Evolutionary conservation across 1,139 yeast species (phyloP).

Genomic region (Scheffersomyces parashehatae): DNA sequence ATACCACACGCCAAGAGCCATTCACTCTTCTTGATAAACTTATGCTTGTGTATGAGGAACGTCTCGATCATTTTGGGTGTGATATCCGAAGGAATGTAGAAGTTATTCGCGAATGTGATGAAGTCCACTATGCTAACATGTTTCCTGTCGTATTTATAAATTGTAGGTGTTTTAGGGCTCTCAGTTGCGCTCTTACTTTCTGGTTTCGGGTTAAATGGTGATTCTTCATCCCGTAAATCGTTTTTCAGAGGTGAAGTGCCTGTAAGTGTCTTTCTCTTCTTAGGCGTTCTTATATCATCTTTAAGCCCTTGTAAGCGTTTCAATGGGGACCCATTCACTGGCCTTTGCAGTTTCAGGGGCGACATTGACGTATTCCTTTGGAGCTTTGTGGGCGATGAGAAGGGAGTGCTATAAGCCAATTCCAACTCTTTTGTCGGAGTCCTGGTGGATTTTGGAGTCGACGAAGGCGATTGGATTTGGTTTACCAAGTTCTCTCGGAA

Average conservation of each 20-base stretch:
- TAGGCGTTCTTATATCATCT: slow-evolving; percentile 10
- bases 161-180: slow-evolving; percentile 13
- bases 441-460: slow-evolving; percentile 27
- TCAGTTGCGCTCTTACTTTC: slow-evolving; percentile 10
- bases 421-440: slow-evolving; percentile 1
- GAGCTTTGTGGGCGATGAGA: slow-evolving; percentile 5
- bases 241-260: neutral
- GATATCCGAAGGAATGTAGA: slow-evolving; percentile 56
- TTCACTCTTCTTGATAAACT: slow-evolving; percentile 53
- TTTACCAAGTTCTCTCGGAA: slow-evolving; percentile 39
- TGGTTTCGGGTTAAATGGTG: slow-evolving; percentile 34
- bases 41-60: slow-evolving; percentile 50
- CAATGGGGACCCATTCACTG: slow-evolving; percentile 25
- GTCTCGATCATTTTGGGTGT: slow-evolving; percentile 53
- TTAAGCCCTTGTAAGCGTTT: slow-evolving; percentile 26
- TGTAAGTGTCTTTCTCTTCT: too few relatives aligned
- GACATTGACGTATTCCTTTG: slow-evolving; percentile 1
- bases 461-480: slow-evolving; percentile 29
- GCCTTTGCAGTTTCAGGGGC: slow-evolving; percentile 1
- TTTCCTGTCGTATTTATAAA: slow-evolving; percentile 24
- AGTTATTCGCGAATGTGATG: slow-evolving; percentile 60
- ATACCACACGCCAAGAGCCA: slow-evolving; percentile 73
- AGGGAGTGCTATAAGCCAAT: slow-evolving; percentile 9
- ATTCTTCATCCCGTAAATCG: slow-evolving; percentile 22
- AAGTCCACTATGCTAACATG: slow-evolving; percentile 49